These are phyloP conservation scores for Eurotiales sp. DNA, from an alignment of 2,329 filamentous ascomycete genomes.

Conservation along the genomic window DNA sequence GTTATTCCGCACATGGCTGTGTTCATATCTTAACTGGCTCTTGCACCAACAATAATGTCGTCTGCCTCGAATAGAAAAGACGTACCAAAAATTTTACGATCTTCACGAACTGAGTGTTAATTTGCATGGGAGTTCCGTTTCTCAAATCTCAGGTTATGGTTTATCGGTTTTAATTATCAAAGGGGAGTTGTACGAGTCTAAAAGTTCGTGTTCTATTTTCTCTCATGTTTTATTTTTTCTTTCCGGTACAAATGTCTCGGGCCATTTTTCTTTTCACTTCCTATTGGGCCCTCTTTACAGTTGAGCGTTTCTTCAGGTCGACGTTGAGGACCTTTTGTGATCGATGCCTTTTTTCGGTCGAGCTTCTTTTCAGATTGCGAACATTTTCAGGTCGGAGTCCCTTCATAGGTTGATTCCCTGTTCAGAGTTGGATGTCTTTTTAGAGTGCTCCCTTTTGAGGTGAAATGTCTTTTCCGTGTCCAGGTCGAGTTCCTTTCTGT, in stretches of 20 bases:
- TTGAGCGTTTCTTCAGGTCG: too few species aligned
- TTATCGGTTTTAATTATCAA: not conserved
- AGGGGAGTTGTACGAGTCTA: not conserved
- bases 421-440: not conserved
- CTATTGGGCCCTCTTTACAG: too few species aligned
- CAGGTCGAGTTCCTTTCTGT: too few species aligned
- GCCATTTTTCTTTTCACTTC: too few species aligned
- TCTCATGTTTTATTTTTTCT: not conserved
- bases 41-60: conserved; percentile 1
- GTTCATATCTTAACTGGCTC: not conserved
- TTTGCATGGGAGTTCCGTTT: not conserved
- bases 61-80: conserved; percentile 2
- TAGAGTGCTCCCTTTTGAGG: too few species aligned
- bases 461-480: too few species aligned
- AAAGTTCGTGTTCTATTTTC: not conserved
- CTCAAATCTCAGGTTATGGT: not conserved
- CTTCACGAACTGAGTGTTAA: not conserved
- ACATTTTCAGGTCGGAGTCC: not conserved
- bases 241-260: not conserved
- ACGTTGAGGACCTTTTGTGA: too few species aligned
- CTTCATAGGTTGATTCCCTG: not conserved
- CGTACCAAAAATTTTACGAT: not conserved
- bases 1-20: not conserved
- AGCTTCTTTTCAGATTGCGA: not conserved
- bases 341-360: not conserved